phyloP scores from a whole-genome alignment of 1,284 basidiomycete genomes.

The Ganoderma multipileum region DNA sequence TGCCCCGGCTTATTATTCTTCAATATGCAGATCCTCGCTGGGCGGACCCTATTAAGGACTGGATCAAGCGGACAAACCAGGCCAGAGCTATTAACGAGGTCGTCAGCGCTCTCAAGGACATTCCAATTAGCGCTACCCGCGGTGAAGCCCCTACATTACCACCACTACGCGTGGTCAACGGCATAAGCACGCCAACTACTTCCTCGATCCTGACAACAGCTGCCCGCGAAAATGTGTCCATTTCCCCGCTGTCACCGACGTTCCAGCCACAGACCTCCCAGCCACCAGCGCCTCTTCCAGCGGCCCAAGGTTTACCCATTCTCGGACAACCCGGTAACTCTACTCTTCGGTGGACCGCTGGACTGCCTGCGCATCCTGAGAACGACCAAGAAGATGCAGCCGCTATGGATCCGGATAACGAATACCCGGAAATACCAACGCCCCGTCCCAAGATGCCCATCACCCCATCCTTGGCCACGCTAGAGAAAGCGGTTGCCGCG shows the following conservation, averaged over 20 bases:
- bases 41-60: constrained; percentile 90
- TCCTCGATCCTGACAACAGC: constrained; percentile 75
- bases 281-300: constrained; percentile 26
- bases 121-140: constrained; percentile 48
- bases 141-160: constrained; percentile 50
- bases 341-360: constrained; percentile 63
- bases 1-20: constrained; percentile 18
- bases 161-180: constrained; percentile 85
- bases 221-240: constrained; percentile 66
- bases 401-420: constrained; percentile 34
- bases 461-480: constrained; percentile 85
- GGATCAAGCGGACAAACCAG: constrained; percentile 77
- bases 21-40: constrained; percentile 78
- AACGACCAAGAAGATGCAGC: constrained; percentile 61
- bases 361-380: constrained; percentile 68
- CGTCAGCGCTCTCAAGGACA: constrained; percentile 70
- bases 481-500: constrained; percentile 92
- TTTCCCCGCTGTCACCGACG: constrained; percentile 46
- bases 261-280: constrained; percentile 38
- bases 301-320: constrained; percentile 38
- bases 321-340: constrained; percentile 67
- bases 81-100: constrained; percentile 86
- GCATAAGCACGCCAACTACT: constrained; percentile 64
- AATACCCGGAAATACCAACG: constrained; percentile 41
- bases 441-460: constrained; percentile 60